Base-by-base conservation (phyloP, 139 green algal genomes). In the Coccomyxa sp. region DNA sequence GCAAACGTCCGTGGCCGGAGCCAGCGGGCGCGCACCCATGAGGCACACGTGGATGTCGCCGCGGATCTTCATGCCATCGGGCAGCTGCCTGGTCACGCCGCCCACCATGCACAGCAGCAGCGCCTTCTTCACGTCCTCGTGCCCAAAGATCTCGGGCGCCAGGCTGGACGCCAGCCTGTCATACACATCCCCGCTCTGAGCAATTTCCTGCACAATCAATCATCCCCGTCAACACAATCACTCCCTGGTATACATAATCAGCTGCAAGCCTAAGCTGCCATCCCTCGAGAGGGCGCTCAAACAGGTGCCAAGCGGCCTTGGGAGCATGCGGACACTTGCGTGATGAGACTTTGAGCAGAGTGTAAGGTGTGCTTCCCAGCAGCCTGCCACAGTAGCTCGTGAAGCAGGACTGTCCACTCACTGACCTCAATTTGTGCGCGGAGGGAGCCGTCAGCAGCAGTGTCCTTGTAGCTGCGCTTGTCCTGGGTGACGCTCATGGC, bases 41-140 rank as follows among this genome's bases (percentile, higher is more conserved):
- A 99, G 90, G 91, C 96, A 99, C 39, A 97, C 75, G 81, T 99
- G 96, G 50, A 98, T 89, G 88, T 99, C 95, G 0, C 96, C 96
- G 6, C 96, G 86, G 80, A 99, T 87, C 88, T 96, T 97, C 90
- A 99, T 98, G 79, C 96, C 95, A 86, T 99, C 96, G 2, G 82
- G 78, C 71, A 97, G 90, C 31, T 86, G 54, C 33, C 88, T 88
- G 8, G 86, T 94, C 16, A 90, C 83, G 33, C 89, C 96, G 33
- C 96, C 96, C 71, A 99, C 96, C 90, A 99, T 93, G 70, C 94
- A 83, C 82, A 99, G 89, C 85, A 99, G 89, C 88, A 99, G 87
- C 38, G 95, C 93, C 87, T 97, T 97, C 85, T 98, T 98, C 44
- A 98, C 93, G 80, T 98, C 95, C 76, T 94, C 90, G 84, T 96